Evolutionary conservation across 1,284 basidiomycete genomes (phyloP), one percentile per base, ranked within the genome.

Genomic region (Ustilago crameri): DNA sequence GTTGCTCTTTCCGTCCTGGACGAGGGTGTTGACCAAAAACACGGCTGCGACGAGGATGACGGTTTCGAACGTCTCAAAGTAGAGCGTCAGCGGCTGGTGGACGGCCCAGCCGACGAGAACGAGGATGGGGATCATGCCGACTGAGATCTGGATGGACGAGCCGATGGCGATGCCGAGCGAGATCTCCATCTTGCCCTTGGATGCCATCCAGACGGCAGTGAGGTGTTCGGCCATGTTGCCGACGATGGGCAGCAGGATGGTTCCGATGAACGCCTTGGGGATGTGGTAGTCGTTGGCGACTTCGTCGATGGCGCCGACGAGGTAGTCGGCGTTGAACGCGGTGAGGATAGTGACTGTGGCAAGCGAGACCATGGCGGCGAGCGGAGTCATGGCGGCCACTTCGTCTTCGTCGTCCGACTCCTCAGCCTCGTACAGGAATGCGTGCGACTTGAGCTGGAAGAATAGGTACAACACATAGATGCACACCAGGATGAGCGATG

Each of bases 101-200:
- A 84, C 75, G 34, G 76, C 75, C 84, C 84, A 84, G 43, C 82
- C 84, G 17, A 84, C 71, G 26, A 83, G 51, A 18, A 83, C 79
- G 10, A 84, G 63, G 62, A 81, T 75, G 9, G 83, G 83, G 45
- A 84, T 75, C 44, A 84, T 63, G 42, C 80, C 80, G 14, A 83
- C 68, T 9, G 61, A 63, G 44, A 82, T 80, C 58, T 77, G 76
- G 59, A 68, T 88, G 89, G 50, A 92, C 85, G 82, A 91, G 14
- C 94, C 92, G 88, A 97, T 91, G 57, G 91, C 92, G 63, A 97
- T 92, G 3, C 90, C 90, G 67, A 96, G 92, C 1, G 71, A 67
- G 52, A 83, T 81, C 38, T 83, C 81, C 80, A 83, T 81, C 59
- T 82, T 82, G 78, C 75, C 71, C 63, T 82, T 82, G 40, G 57